Conservation (phyloP, 192 early-diverging fungal genomes). For the Coemansia javaensis region DNA sequence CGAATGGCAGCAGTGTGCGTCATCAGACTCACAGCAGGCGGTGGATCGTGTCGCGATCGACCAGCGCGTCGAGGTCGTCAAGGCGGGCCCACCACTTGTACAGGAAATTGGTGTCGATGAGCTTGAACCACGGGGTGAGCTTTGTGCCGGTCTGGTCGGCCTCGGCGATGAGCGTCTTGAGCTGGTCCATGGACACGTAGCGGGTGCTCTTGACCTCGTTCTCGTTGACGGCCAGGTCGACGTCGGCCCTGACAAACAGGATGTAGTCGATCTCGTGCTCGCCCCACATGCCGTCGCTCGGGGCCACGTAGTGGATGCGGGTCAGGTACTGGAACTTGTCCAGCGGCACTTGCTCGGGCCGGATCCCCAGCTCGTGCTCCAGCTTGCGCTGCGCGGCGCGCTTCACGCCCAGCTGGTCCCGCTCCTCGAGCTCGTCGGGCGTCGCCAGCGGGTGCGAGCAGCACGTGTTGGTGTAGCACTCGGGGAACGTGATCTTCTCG, state of each 20-base stretch:
- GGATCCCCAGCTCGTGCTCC: slow-evolving; percentile 93
- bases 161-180: slow-evolving; percentile 65
- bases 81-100: slow-evolving; percentile 96
- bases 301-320: slow-evolving; percentile 91
- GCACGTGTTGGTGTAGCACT: slow-evolving; percentile 96
- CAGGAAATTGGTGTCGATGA: slow-evolving; percentile 88
- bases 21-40: slow-evolving; percentile 48
- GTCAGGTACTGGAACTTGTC: slow-evolving; percentile 87
- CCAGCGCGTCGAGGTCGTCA: slow-evolving; percentile 57
- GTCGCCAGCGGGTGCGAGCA: slow-evolving; percentile 93
- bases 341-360: slow-evolving; percentile 67
- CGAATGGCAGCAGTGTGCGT: no score
- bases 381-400: slow-evolving; percentile 91
- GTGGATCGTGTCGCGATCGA: slow-evolving; percentile 68
- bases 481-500: slow-evolving; percentile 99
- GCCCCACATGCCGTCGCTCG: slow-evolving; percentile 96
- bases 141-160: slow-evolving; percentile 55
- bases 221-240: slow-evolving; percentile 69
- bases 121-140: slow-evolving; percentile 94
- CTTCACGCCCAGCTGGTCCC: slow-evolving; percentile 75
- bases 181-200: slow-evolving; percentile 81
- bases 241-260: slow-evolving; percentile 76
- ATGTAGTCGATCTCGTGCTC: slow-evolving; percentile 99
- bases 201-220: slow-evolving; percentile 85
- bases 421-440: slow-evolving; percentile 71